Percentiles rank a stretch among this genome's conserved stretches.
phyloP scores from a whole-genome alignment of 371 early-diverging fungal genomes.

The Mucor racemosus region DNA sequence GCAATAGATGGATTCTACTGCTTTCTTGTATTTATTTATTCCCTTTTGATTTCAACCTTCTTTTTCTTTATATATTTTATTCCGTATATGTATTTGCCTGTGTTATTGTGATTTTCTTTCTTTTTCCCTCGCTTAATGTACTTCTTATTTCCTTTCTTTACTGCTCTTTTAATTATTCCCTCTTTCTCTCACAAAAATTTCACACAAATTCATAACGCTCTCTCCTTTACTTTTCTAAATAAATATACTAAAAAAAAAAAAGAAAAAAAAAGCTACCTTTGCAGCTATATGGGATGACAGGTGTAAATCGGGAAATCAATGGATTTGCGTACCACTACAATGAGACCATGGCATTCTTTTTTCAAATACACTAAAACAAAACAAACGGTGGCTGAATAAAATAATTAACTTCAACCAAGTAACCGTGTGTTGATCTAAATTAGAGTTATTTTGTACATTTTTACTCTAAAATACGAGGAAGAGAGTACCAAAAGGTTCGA shows the following conservation, averaged over 20 bases:
- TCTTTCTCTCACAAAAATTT: neutral
- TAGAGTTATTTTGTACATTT: neutral
- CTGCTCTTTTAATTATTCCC: neutral
- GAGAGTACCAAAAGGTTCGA: no score
- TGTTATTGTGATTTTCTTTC: neutral
- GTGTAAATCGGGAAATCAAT: neutral
- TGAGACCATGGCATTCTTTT: no score
- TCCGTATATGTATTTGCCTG: neutral
- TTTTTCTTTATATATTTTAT: conserved; percentile 1
- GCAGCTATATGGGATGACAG: neutral
- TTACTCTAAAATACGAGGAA: neutral
- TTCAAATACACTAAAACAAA: neutral
- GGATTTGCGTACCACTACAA: no score
- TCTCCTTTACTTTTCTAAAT: neutral
- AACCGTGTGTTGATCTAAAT: neutral
- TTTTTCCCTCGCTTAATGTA: neutral
- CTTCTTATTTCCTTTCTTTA: neutral
- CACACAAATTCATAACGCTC: neutral
- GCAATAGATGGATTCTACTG: conserved; percentile 5
- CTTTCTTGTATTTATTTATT: conserved; percentile 9
- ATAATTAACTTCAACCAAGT: neutral
- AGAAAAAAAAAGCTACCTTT: neutral
- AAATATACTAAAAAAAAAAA: neutral
- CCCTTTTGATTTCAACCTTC: neutral
- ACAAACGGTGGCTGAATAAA: neutral